Evolutionary conservation across 2,329 filamentous ascomycete genomes (phyloP).

Genomic region (Phoma sp.): DNA sequence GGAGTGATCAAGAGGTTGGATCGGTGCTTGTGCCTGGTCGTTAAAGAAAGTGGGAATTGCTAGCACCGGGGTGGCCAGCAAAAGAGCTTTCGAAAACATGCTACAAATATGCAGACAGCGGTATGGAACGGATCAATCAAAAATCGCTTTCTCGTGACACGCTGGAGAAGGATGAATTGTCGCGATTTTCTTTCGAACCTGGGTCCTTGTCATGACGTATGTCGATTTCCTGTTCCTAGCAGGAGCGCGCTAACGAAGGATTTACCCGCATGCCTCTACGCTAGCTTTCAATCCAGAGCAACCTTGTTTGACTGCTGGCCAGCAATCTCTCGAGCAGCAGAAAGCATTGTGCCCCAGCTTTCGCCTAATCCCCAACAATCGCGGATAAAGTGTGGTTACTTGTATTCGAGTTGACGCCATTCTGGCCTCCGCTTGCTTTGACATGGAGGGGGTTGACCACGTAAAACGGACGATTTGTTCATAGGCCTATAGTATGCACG

Average conservation of each 20-base stretch:
- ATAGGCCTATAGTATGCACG: background rate
- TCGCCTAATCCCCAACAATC: background rate
- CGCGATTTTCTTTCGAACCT: slow-evolving; percentile 3
- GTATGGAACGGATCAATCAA: background rate
- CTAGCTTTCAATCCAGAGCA: no score
- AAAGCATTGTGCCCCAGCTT: no score
- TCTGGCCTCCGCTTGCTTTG: background rate
- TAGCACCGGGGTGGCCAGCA: slow-evolving; percentile 28
- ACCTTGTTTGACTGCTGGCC: no score
- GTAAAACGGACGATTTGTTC: background rate
- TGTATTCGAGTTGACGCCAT: background rate
- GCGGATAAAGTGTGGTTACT: background rate
- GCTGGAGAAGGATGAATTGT: background rate
- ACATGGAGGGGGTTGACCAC: background rate
- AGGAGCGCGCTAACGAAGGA: slow-evolving; percentile 9
- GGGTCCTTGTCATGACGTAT: slow-evolving; percentile 6
- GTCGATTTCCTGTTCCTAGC: slow-evolving; percentile 10
- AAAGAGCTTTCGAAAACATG: slow-evolving; percentile 22
- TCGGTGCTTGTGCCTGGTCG: slow-evolving; percentile 19
- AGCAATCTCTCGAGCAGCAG: no score
- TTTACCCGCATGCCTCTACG: background rate
- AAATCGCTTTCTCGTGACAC: slow-evolving; percentile 10
- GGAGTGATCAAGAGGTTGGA: slow-evolving; percentile 35
- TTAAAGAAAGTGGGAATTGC: slow-evolving; percentile 27
- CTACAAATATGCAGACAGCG: background rate